These are phyloP conservation scores for Bipolaris victoriae DNA, from an alignment of 2,329 filamentous ascomycete genomes.

Conservation along the genomic window DNA sequence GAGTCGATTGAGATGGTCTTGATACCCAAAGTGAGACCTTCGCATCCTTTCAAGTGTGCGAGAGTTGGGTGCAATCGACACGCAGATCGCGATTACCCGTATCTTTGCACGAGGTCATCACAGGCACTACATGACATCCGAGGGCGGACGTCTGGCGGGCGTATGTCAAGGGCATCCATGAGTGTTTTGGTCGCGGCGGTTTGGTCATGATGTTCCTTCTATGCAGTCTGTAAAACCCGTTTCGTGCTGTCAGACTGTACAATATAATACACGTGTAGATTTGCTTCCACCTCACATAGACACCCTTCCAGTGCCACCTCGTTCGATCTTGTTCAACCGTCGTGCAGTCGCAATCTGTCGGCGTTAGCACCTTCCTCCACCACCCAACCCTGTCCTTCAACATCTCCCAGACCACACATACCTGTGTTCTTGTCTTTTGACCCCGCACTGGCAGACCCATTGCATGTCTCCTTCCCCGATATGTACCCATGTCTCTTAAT, in stretches of 20 bases:
- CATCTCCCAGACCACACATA: constrained; percentile 35
- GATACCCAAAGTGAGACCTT: neutral
- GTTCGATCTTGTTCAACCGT: constrained; percentile 64
- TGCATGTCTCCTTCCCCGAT: constrained; percentile 87
- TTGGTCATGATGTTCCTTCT: constrained; percentile 4
- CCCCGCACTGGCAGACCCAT: constrained; percentile 91
- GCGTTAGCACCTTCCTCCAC: constrained; percentile 18
- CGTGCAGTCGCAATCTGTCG: constrained; percentile 63
- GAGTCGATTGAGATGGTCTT: neutral
- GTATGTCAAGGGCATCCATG: neutral
- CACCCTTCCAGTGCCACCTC: constrained; percentile 50
- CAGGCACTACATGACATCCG: neutral
- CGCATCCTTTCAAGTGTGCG: no score
- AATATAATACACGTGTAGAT: constrained; percentile 36
- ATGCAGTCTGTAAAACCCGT: constrained; percentile 13
- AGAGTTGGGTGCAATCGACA: neutral
- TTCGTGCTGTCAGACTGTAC: constrained; percentile 26
- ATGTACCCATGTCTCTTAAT: constrained; percentile 87
- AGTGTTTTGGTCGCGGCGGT: constrained; percentile 1
- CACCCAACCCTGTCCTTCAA: neutral
- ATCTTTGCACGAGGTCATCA: neutral
- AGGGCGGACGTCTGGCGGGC: neutral
- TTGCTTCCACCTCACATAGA: constrained; percentile 30
- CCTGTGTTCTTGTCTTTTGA: constrained; percentile 83
- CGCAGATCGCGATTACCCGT: neutral